Percentiles rank a stretch among this genome's conserved stretches.
Conservation (phyloP, 1,284 basidiomycete genomes). For the Serendipita sp. region DNA sequence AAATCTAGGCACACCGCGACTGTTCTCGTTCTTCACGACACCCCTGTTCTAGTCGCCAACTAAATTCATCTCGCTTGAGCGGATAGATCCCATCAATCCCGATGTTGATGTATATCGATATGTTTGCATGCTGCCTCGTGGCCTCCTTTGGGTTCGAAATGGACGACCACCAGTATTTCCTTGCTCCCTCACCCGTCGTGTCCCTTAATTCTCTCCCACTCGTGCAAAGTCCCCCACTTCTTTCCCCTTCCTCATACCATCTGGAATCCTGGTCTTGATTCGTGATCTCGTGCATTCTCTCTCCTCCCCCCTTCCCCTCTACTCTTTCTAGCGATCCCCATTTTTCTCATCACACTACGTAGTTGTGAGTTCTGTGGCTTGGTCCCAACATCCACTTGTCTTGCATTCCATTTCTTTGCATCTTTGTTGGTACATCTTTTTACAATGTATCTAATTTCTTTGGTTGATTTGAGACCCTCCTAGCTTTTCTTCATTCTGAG, state of each 20-base stretch:
- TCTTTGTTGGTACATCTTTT: no score
- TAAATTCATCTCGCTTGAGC: background rate
- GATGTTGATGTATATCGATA: background rate
- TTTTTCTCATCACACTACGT: no score
- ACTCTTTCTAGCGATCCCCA: no score
- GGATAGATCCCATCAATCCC: background rate
- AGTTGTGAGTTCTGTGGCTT: no score
- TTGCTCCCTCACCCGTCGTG: background rate
- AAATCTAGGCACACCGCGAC: conserved; percentile 3
- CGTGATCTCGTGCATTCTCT: no score
- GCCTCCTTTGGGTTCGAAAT: no score
- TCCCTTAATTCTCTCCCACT: background rate
- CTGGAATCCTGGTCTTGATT: background rate
- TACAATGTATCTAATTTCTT: no score
- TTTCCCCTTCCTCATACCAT: background rate
- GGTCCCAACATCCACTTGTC: no score
- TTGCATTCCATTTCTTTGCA: no score
- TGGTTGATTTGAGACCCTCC: no score
- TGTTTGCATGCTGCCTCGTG: background rate
- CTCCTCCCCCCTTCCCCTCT: no score
- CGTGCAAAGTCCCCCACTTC: background rate
- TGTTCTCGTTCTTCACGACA: conserved; percentile 5
- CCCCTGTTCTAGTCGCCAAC: background rate
- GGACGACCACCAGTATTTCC: background rate
- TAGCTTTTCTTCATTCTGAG: no score